phyloP scores from a whole-genome alignment of 768 basidiomycete species.

The Pisolithus microcarpus region DNA sequence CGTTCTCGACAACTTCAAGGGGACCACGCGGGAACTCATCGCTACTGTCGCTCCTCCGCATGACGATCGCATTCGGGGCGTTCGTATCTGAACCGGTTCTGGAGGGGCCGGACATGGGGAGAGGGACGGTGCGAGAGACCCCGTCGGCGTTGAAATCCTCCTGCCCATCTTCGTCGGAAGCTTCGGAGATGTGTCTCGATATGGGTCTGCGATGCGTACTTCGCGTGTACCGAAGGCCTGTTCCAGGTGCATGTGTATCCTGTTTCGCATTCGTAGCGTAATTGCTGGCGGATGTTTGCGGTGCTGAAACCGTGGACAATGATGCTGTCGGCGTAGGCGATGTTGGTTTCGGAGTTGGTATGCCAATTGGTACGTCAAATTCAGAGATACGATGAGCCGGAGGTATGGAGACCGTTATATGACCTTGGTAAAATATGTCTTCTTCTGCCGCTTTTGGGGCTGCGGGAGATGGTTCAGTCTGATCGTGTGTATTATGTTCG shows the following conservation, averaged over 20 bases:
- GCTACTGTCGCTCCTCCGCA: constrained; percentile 8
- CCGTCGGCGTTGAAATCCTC: background rate
- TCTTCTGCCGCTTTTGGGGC: background rate
- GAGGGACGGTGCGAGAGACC: too few relatives aligned
- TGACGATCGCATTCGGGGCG: background rate
- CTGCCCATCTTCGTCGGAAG: constrained; percentile 14
- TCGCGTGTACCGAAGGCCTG: constrained; percentile 1
- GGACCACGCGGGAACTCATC: constrained; percentile 10
- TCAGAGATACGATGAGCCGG: constrained; percentile 25
- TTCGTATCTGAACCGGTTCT: background rate
- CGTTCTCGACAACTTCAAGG: constrained; percentile 20
- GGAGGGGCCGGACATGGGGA: background rate
- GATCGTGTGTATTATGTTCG: constrained; percentile 5
- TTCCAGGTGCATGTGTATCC: background rate
- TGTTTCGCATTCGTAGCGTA: background rate
- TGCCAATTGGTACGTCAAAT: constrained; percentile 17
- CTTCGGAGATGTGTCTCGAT: constrained; percentile 22
- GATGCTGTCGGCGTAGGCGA: background rate
- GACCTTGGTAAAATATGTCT: background rate
- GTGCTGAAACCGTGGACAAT: background rate
- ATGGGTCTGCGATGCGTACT: constrained; percentile 13
- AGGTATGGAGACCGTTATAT: constrained; percentile 17
- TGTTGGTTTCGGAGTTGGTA: constrained; percentile 2
- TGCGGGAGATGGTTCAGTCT: background rate
- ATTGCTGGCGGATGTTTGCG: background rate